phyloP scores from a whole-genome alignment of 2,329 filamentous ascomycete genomes.

The Colletotrichum sidae region DNA sequence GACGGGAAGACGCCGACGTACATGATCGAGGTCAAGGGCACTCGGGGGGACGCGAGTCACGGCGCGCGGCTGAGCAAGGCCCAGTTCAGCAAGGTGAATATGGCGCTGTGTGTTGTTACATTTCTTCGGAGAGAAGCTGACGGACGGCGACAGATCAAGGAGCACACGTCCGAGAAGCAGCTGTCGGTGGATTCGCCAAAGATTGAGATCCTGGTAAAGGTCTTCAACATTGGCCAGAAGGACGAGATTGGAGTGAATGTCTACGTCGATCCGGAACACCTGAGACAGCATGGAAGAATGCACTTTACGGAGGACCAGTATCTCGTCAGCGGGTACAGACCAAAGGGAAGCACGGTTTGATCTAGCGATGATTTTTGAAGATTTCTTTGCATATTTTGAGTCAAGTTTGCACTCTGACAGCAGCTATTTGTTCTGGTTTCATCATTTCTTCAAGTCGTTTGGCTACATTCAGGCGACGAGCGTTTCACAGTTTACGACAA shows the following conservation, averaged over 20 bases:
- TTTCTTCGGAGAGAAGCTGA: neutral
- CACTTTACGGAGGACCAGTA: constrained; percentile 38
- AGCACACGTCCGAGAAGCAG: constrained; percentile 16
- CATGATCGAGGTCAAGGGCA: constrained; percentile 65
- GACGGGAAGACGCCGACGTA: constrained; percentile 48
- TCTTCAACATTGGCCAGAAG: constrained; percentile 49
- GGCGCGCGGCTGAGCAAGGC: constrained; percentile 60
- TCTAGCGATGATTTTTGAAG: too few relatives aligned
- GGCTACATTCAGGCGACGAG: too few relatives aligned
- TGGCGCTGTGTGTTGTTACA: constrained; percentile 6
- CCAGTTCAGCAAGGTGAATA: constrained; percentile 55
- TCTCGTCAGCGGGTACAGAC: too few relatives aligned
- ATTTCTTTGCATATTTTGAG: too few relatives aligned
- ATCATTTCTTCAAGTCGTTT: too few relatives aligned
- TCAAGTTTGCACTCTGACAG: too few relatives aligned
- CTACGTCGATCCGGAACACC: constrained; percentile 52
- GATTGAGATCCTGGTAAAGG: constrained; percentile 56
- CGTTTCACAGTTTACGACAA: too few relatives aligned
- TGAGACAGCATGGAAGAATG: constrained; percentile 41
- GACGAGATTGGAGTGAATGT: constrained; percentile 47
- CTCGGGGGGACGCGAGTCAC: constrained; percentile 49
- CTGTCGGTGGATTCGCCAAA: constrained; percentile 6
- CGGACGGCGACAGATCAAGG: constrained; percentile 40
- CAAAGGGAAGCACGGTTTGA: too few relatives aligned
- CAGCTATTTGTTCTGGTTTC: too few relatives aligned